Conservation (phyloP, 106 monocot genomes). For the Dioscorea dumetorum region DNA sequence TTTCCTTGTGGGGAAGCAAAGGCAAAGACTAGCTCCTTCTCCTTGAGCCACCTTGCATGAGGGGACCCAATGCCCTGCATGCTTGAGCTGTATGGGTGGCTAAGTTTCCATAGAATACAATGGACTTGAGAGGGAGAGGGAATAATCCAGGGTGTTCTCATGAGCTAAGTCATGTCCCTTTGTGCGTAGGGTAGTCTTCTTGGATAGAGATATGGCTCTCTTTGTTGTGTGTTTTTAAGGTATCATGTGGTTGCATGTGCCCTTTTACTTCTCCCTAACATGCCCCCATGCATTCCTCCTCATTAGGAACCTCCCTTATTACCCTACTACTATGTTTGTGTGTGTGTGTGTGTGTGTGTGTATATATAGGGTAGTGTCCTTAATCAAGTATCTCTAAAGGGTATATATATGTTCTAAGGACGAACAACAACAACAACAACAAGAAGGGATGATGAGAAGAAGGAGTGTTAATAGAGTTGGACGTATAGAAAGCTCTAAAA, state of each 20-base stretch:
- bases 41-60: neutral
- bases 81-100: slow-evolving; percentile 12
- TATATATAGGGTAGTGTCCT: no score
- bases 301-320: no score
- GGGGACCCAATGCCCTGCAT: slow-evolving; percentile 1
- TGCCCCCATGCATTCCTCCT: no score
- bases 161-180: slow-evolving; percentile 5
- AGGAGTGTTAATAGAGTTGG: neutral
- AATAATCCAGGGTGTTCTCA: slow-evolving; percentile 29
- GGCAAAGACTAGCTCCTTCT: neutral
- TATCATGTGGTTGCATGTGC: slow-evolving; percentile 30
- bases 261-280: no score
- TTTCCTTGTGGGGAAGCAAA: slow-evolving; percentile 10
- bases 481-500: neutral
- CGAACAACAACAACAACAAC: no score
- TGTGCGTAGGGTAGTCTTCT: no score
- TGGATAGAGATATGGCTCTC: neutral
- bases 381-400: no score
- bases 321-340: no score
- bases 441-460: neutral
- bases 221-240: slow-evolving; percentile 8
- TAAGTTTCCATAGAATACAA: neutral
- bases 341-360: no score
- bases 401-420: no score
- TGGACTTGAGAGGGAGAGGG: slow-evolving; percentile 7